Evolutionary conservation across 169 alveolate genomes (phyloP).

Genomic region (Eimeria necatrix): DNA sequence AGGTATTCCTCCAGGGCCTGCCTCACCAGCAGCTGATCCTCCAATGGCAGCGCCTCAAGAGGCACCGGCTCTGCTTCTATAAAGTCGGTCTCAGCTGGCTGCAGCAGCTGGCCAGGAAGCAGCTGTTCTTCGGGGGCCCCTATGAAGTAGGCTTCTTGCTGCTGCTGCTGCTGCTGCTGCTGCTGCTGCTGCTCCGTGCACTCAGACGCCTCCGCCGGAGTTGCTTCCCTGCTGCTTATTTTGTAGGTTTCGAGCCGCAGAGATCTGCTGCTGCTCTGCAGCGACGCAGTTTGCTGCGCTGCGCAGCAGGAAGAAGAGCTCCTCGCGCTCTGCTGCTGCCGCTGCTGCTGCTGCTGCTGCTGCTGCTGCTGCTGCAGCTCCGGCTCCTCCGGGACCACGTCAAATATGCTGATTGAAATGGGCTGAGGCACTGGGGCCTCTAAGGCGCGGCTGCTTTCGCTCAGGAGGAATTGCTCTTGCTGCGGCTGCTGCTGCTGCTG

Average conservation of each 20-base stretch:
- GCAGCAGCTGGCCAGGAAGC: background rate
- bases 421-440: background rate
- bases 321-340: background rate
- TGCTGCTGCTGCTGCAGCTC: no score
- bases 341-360: background rate
- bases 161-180: background rate
- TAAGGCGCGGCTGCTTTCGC: background rate
- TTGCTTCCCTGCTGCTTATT: no score
- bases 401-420: background rate
- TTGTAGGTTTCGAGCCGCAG: background rate
- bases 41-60: background rate
- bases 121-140: background rate
- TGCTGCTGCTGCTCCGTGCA: background rate
- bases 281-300: background rate
- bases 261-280: background rate
- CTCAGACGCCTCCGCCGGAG: no score
- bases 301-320: background rate
- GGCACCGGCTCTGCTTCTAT: background rate
- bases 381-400: no score
- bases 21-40: conserved; percentile 3
- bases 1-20: background rate
- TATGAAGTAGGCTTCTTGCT: background rate
- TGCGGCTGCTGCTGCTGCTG: no score
- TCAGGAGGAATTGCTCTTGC: background rate
- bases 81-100: background rate